Conservation (phyloP, 345 rosid genomes). For the Aquilaria malaccensis region DNA sequence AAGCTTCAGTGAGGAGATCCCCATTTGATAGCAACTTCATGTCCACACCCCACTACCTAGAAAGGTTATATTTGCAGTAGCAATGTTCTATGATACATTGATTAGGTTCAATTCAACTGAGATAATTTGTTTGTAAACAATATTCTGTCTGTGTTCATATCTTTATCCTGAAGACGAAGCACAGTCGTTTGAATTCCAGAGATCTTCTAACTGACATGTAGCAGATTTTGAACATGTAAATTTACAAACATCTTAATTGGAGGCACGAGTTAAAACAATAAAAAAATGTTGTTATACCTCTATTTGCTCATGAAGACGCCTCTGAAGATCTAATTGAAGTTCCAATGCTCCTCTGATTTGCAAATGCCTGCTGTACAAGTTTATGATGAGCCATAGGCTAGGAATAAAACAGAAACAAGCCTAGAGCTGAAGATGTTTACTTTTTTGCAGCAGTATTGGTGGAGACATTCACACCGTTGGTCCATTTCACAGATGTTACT, state of each 20-base stretch:
- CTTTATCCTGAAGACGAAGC: not conserved
- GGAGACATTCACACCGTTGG: not conserved
- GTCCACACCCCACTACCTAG: not conserved
- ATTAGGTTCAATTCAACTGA: not conserved
- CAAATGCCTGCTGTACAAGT: slow-evolving; percentile 2
- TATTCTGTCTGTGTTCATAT: not conserved
- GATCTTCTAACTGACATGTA: not conserved
- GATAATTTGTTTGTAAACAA: not conserved
- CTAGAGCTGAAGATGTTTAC: not conserved
- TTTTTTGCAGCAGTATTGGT: not conserved
- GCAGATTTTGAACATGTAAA: not conserved
- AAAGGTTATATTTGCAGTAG: not conserved
- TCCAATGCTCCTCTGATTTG: slow-evolving; percentile 4
- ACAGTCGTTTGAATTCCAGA: not conserved
- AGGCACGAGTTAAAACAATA: not conserved
- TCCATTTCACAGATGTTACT: slow-evolving; percentile 6
- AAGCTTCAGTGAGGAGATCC: not conserved
- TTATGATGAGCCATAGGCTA: not conserved
- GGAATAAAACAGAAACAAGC: not conserved
- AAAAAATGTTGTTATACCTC: slow-evolving; percentile 4
- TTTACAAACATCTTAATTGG: too few relatives aligned
- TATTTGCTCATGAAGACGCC: slow-evolving; percentile 13
- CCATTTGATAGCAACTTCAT: not conserved
- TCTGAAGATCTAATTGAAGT: slow-evolving; percentile 7
- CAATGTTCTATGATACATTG: not conserved